Evolutionary conservation across 2,329 filamentous ascomycete species (phyloP), one percentile per base, ranked within the genome.

Genomic region (Clarireedia monteithiana): DNA sequence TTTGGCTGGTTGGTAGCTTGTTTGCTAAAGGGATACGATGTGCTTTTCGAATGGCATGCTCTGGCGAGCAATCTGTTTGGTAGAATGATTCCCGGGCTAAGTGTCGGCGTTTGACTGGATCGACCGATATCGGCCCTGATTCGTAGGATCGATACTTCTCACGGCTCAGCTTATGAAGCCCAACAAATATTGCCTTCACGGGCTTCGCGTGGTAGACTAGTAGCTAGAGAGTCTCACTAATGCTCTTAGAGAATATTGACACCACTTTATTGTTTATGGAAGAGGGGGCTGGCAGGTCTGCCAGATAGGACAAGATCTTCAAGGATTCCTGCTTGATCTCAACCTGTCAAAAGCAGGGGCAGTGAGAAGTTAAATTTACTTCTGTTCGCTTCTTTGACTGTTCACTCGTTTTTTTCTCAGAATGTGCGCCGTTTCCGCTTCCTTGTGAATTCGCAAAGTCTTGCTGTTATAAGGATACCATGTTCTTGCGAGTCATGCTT

Each of bases 401-500:
- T 48, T 44, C 49, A 0, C n/a, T 50, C 45, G 30, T 36, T 50
- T 55, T 42, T 48, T 55, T 55, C 47, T 23, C 42, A 17, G 6
- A 23, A 48, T 38, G 38, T 42, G 53, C 53, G 53, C 53, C 38
- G 46, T 55, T 50, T 50, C 53, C 53, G 53, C 53, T 50, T 24
- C 17, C 17, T 36, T 34, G 20, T 49, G 36, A 26, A 39, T 14
- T 42, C 23, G 40, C 27, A 6, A 12, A 17, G 46, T 45, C 53
- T 55, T 44, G 53, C 53, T 55, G 53, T 55, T 55, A 50, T 55
- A 55, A 55, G 42, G 38, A 39, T 48, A 47, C 46, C 45, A 55
- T 47, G 53, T 50, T 50, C 38, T 55, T 50, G 38, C 53, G 53
- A 55, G 53, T 55, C 53, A 55, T 55, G 46, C 53, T 36, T 55